Base-by-base conservation (phyloP, 805 yeast species). In the Pichia heedii region DNA sequence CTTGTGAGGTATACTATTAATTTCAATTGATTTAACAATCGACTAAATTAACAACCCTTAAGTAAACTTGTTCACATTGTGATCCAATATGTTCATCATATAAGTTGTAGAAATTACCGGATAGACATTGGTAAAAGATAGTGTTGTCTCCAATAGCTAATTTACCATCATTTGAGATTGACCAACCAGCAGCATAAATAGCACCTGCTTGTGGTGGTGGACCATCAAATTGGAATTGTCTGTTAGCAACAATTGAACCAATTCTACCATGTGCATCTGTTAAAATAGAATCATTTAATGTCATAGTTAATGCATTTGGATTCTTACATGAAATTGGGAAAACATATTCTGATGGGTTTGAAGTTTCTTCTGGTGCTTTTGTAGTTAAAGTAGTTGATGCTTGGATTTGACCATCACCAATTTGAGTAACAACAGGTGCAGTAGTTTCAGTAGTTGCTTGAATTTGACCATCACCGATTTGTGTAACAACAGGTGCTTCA, bases 221-320 rank as follows among this genome's bases (percentile, higher is more conserved):
- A 56, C 80, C 80, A 57, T 76, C 81, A 54, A 76, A 76, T 64
- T 76, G 81, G 73, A 76, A 75, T 63, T 76, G 81, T 67, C 76
- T 69, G 74, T 74, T 74, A 48, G 79, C 77, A 53, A 74, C 79
- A 61, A 74, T 74, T 36, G 79, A 72, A 52, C 79, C 79, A 47
- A 74, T 62, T 70, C 79, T 71, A 48, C 75, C 76, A 40, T 60
- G 45, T 20, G 65, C 50, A 53, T 74, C 79, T 18, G 58, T 67
- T 56, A 75, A 65, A 36, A 69, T 55, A 37, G 71, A 60, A 34
- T 50, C 58, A 42, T 63, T 56, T 57, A 75, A 67, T 22, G 63
- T 58, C 68, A 75, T 65, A 22, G 73, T 52, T 47, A 75, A 65
- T 37, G 74, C 54, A 53, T 61, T 54, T n/a, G 52, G 53, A 37